Conservation (phyloP, 1,284 basidiomycete species). For the Ceraceosorus guamensis region DNA sequence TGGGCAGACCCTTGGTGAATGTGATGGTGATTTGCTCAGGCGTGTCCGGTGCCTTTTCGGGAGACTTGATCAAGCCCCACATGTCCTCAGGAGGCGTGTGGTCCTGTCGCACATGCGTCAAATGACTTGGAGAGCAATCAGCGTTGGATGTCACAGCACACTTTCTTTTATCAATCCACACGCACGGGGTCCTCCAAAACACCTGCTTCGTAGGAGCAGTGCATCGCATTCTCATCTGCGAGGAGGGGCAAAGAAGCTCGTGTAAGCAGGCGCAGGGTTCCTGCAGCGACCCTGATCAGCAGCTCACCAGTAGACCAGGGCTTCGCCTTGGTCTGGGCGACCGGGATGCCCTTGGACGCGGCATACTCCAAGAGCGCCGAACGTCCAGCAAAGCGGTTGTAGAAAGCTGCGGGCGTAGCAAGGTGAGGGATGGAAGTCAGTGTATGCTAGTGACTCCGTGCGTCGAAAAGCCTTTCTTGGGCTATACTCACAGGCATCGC, state of each 20-base stretch:
- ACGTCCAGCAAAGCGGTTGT: conserved; percentile 92
- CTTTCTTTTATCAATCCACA: no score
- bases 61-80: conserved; percentile 93
- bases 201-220: conserved; percentile 98
- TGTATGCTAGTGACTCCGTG: neutral
- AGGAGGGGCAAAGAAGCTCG: neutral
- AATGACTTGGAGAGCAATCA: no score
- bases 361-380: conserved; percentile 87
- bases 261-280: no score
- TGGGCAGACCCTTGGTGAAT: conserved; percentile 71
- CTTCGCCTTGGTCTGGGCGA: conserved; percentile 89
- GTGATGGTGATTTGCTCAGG: conserved; percentile 64
- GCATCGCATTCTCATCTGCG: conserved; percentile 82
- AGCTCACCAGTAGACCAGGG: conserved; percentile 80
- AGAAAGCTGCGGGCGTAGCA: conserved; percentile 63
- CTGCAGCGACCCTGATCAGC: neutral
- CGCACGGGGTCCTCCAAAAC: conserved; percentile 99
- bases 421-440: neutral
- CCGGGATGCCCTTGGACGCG: conserved; percentile 79
- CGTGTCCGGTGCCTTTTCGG: conserved; percentile 70
- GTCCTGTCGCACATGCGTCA: no score
- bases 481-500: conserved; percentile 66
- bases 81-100: conserved; percentile 93
- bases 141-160: no score
- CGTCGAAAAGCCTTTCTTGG: neutral